Evolutionary conservation across 129 eudicot species (phyloP).

Genomic region (Flaveria robusta): DNA sequence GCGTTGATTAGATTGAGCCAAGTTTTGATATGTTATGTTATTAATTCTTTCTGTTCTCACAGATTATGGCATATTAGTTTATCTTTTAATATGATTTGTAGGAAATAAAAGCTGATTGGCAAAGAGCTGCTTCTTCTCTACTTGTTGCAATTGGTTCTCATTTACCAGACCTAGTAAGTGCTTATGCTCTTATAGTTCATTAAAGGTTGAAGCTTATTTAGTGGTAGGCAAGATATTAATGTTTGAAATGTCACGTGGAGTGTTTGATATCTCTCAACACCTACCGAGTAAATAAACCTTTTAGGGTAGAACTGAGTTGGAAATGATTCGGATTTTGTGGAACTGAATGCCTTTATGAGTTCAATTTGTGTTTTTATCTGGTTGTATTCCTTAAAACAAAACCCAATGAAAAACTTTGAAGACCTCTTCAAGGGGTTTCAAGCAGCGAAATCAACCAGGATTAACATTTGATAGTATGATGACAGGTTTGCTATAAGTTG

Average conservation of each 20-base stretch:
- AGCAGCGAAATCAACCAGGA: conserved; percentile 15
- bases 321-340: background rate
- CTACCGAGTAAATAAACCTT: background rate
- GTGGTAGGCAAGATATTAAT: background rate
- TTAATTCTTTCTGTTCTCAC: conserved; percentile 12
- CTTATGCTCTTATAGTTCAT: conserved; percentile 10
- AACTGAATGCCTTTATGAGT: background rate
- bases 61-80: background rate
- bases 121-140: conserved; percentile 89
- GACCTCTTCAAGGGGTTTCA: conserved; percentile 9
- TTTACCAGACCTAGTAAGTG: conserved; percentile 89
- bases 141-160: conserved; percentile 95
- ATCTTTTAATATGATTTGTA: conserved; percentile 32
- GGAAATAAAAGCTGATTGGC: conserved; percentile 97
- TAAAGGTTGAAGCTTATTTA: conserved; percentile 10
- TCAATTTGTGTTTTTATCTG: conserved; percentile 1
- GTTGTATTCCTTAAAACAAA: conserved; percentile 18
- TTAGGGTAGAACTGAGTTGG: conserved; percentile 12
- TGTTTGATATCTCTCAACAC: background rate
- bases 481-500: conserved; percentile 9
- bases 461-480: conserved; percentile 10
- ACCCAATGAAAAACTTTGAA: conserved; percentile 4
- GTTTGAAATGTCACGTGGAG: conserved; percentile 1
- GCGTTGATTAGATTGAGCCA: background rate
- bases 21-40: conserved; percentile 5